Base-by-base conservation (phyloP, 495 filamentous ascomycete species). In the Penicillium mononematosum region DNA sequence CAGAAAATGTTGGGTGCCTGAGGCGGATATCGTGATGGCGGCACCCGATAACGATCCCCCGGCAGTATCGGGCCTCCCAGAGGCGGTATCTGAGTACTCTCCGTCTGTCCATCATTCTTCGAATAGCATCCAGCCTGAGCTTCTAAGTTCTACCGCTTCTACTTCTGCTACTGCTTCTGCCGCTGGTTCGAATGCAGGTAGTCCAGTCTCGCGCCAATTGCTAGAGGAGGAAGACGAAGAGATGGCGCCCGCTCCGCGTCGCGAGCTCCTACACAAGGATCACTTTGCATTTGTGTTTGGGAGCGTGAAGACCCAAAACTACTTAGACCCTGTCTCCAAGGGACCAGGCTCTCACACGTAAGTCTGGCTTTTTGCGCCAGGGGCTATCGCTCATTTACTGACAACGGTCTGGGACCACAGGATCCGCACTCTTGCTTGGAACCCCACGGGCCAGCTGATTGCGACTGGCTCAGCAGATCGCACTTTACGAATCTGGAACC, bases 401-500 rank as follows among this genome's bases (percentile, higher is more conserved):
- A 67, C 45, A 38, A 24, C 50, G 27, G 24, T 50, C 12, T 25
- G 38, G 14, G 14, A 56, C 36, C 56, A 66, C 60, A 82, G 78
- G 38, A 81, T 87, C 50, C 85, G 89, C 34, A 86, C 89, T 16
- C 82, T 98, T 62, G 86, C 88, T 58, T 98, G 94, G 94, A 96
- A 92, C 62, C 88, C 91, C 6, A 79, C 89, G 0, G 92, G 95
- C 25, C 89, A 83, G 25, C 79, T 95, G 12, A 86, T 98, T 58
- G 94, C 95, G 2, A 92, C 92, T 3, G 95, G 91, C 39, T 84
- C 90, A 22, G 79, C 83, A 9, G 89, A 96, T 68, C 86, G 87
- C 51, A 91, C 90, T 12, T 71, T 98, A 27, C 86, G 91, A 46
- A 91, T 96, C 58, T 90, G 92, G 92, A 96, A 96, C 67, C 91